These are phyloP conservation scores for Gonapodya prolifera DNA, from an alignment of 192 early-diverging fungal genomes.

Conservation along the genomic window DNA sequence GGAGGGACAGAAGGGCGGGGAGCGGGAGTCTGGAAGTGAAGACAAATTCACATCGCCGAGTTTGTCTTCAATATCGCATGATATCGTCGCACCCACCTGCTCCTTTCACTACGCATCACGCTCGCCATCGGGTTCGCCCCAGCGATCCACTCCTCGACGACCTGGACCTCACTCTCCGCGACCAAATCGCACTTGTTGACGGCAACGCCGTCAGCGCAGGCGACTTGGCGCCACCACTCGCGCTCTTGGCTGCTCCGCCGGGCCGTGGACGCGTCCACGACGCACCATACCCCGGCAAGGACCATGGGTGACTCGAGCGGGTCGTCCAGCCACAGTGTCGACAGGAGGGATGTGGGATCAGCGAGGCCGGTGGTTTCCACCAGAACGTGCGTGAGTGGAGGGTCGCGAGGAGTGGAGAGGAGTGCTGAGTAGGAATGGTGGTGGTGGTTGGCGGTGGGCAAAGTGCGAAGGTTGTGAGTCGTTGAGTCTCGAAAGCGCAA, in stretches of 20 bases:
- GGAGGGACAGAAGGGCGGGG: neutral
- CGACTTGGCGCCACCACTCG: slow-evolving; percentile 45
- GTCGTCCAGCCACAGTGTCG: slow-evolving; percentile 97
- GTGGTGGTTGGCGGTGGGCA: too few relatives aligned
- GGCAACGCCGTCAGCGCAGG: slow-evolving; percentile 76
- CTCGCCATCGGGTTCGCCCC: neutral
- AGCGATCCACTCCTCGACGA: slow-evolving; percentile 4
- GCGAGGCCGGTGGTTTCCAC: slow-evolving; percentile 86
- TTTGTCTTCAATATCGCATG: too few relatives aligned
- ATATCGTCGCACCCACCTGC: neutral
- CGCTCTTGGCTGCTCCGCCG: slow-evolving; percentile 20
- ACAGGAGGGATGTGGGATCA: slow-evolving; percentile 67
- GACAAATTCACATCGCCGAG: too few relatives aligned
- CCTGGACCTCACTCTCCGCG: slow-evolving; percentile 17
- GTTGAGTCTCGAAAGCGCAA: too few relatives aligned
- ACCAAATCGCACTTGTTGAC: slow-evolving; percentile 81
- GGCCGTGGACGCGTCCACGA: slow-evolving; percentile 64
- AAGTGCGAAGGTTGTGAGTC: too few relatives aligned
- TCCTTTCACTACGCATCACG: neutral
- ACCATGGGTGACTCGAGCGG: slow-evolving; percentile 79
- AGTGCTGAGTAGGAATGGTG: too few relatives aligned
- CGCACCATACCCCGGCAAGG: slow-evolving; percentile 78
- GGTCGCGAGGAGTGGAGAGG: neutral
- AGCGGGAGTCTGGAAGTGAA: neutral
- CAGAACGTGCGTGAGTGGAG: slow-evolving; percentile 75